Evolutionary conservation across 164 flowering plant species (phyloP), one percentile per base, ranked within the genome.

Genomic region (Euptelea pleiosperma): DNA sequence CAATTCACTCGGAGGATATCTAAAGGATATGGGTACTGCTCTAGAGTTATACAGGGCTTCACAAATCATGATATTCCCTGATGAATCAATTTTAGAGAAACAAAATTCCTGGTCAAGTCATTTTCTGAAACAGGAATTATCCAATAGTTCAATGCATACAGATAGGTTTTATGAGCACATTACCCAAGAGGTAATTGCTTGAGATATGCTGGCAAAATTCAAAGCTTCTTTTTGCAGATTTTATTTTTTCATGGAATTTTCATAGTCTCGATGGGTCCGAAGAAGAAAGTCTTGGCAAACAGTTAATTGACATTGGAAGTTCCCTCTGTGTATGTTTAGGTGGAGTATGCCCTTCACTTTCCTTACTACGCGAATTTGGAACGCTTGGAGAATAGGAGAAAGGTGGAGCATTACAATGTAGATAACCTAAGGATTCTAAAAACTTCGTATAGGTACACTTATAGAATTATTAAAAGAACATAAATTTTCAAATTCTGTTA

Each of bases 41-140:
- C 42, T 73, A 26, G 76, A 73, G 48, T 29, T 73, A 28, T 84
- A 62, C 67, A 69, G 59, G 64, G 92, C 96, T 59, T 85, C 94
- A 42, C 72, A 91, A 64, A 50, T 79, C 28, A 68, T 63, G 36
- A 64, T 78, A 30, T 49, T 55, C 65, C 75, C 85, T 18, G 29
- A 39, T n/a, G 70, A 73, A 49, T 33, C 42, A 9, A 49, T 58
- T 51, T 58, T 73, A 35, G 65, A 73, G 52, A 55, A 65, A 12
- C 57, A 52, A 30, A 15, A 65, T 8, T 47, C 70, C 10, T 68
- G 63, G 70, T 60, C 63, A 0, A 57, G 70, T 33, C 29, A 57
- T 35, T 61, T 65, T 33, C 59, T 70, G 55, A 44, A 61, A 52
- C 45, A 56, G 8, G 21, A 62, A 50, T 8, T 70, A 29, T 55